phyloP scores from a whole-genome alignment of 1,139 yeast species.

The Pneumocystis jirovecii region DNA sequence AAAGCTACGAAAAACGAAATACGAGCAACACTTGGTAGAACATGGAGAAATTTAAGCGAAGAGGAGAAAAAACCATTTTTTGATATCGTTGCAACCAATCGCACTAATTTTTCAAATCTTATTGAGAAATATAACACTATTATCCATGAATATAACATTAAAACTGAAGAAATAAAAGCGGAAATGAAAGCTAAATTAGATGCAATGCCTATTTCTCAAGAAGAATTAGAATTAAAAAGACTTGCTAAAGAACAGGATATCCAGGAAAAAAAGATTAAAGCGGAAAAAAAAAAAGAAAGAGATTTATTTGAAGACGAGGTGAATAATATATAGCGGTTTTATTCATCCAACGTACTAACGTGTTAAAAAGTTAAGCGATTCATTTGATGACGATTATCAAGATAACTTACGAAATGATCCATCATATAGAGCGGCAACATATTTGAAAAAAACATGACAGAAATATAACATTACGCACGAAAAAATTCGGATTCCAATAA shows the following conservation, averaged over 20 bases:
- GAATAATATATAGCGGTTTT: not conserved
- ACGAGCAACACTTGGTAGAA: conserved; percentile 29
- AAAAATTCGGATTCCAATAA: not conserved
- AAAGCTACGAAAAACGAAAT: conserved; percentile 30
- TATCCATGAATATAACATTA: conserved; percentile 25
- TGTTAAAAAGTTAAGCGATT: not conserved
- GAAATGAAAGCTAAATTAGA: conserved; percentile 28
- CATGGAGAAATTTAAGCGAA: conserved; percentile 31
- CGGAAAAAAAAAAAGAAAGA: not conserved
- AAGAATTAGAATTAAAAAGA: conserved; percentile 17
- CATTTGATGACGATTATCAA: not conserved
- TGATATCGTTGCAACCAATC: conserved; percentile 1
- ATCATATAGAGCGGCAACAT: not conserved
- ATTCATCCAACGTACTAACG: not conserved
- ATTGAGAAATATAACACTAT: conserved; percentile 24
- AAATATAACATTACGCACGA: not conserved
- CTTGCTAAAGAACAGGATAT: conserved; percentile 7
- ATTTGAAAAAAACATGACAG: not conserved
- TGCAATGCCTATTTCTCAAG: conserved; percentile 21
- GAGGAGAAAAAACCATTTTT: conserved; percentile 25
- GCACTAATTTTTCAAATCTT: conserved; percentile 21
- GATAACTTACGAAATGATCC: not conserved
- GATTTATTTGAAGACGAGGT: conserved; percentile 5
- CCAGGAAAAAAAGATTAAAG: conserved; percentile 2
- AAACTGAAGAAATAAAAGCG: conserved; percentile 27